Evolutionary conservation across 306 rosid genomes (phyloP).

Genomic region (Prunus campanulata): DNA sequence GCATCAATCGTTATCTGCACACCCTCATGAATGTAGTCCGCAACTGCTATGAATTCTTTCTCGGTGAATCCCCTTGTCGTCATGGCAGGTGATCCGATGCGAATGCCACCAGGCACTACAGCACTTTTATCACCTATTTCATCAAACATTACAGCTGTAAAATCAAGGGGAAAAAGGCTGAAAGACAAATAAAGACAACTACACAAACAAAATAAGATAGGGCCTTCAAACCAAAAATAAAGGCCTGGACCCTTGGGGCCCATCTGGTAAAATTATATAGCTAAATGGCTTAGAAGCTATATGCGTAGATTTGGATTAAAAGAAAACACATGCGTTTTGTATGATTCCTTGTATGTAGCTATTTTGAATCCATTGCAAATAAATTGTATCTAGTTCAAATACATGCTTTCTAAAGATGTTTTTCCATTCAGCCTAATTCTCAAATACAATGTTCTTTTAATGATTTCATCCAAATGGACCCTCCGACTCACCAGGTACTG

Average conservation of each 20-base stretch:
- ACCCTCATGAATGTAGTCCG: constrained; percentile 86
- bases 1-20: constrained; percentile 70
- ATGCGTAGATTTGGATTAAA: background rate
- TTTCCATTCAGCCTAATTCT: too few relatives aligned
- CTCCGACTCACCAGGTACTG: constrained; percentile 69
- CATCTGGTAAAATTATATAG: too few relatives aligned
- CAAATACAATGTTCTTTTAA: background rate
- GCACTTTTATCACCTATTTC: constrained; percentile 85
- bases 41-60: constrained; percentile 60
- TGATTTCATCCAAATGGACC: background rate
- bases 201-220: background rate
- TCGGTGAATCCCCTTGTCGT: constrained; percentile 85
- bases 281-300: too few relatives aligned
- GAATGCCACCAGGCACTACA: constrained; percentile 88
- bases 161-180: background rate
- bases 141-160: constrained; percentile 10
- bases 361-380: too few relatives aligned
- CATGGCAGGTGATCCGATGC: constrained; percentile 97
- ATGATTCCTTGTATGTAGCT: background rate
- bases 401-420: too few relatives aligned
- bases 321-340: background rate
- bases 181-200: constrained; percentile 5
- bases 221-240: background rate
- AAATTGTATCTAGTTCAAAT: too few relatives aligned
- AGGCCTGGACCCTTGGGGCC: background rate